A percentile compares a stretch with the other conserved stretches of the same genome.
Evolutionary conservation across 768 basidiomycete species (phyloP).

Genomic region (Cystobasidium ongulense): DNA sequence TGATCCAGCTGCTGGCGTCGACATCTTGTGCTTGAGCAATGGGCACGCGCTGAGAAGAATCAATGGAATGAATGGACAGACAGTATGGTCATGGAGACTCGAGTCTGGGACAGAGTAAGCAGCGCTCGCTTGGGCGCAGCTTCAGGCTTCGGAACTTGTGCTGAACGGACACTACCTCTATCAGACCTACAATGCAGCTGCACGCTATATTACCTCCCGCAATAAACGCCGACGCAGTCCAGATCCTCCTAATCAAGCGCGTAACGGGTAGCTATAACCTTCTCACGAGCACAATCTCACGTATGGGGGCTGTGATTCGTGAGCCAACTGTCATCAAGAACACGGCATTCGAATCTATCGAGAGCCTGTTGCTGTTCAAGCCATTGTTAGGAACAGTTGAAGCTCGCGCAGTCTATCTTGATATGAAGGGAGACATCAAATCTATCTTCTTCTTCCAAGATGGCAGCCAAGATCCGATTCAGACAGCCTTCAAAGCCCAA

Average conservation of each 20-base stretch:
- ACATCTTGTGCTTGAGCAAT: slow-evolving; percentile 14
- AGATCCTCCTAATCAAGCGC: background rate
- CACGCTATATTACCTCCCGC: slow-evolving; percentile 9
- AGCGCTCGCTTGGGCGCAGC: background rate
- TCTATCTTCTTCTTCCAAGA: background rate
- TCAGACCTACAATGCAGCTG: slow-evolving; percentile 14
- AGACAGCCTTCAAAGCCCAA: background rate
- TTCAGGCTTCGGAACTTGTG: too few relatives aligned
- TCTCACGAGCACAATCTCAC: background rate
- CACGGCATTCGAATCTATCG: background rate
- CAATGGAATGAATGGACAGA: slow-evolving; percentile 7
- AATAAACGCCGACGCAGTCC: background rate
- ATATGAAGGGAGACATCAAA: slow-evolving; percentile 2
- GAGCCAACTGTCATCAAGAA: background rate
- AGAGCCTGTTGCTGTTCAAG: background rate
- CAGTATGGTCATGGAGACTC: background rate
- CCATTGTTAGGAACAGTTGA: background rate
- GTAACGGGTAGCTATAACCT: background rate
- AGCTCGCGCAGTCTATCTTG: slow-evolving; percentile 6
- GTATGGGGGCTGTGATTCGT: background rate
- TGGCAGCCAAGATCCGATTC: background rate
- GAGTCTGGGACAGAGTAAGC: slow-evolving; percentile 2
- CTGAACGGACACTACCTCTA: too few relatives aligned
- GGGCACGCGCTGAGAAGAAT: slow-evolving; percentile 8
- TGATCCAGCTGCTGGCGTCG: background rate